A percentile compares a stretch with the other conserved stretches of the same genome.
Conservation (phyloP, 2,329 filamentous ascomycete genomes). For the Fusarium bactridioides region DNA sequence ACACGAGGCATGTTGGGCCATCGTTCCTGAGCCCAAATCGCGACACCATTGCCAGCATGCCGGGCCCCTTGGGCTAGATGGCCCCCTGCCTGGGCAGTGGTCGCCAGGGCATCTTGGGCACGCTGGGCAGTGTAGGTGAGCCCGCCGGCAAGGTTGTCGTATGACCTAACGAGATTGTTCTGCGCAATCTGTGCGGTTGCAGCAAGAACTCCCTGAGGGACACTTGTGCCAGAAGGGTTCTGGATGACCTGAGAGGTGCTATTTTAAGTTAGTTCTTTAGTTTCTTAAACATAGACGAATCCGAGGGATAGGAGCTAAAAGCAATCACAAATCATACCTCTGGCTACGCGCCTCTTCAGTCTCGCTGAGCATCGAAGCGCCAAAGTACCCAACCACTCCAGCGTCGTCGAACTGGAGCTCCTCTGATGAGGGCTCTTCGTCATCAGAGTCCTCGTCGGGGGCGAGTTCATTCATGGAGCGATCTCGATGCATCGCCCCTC, state of each 20-base stretch:
- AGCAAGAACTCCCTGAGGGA: not conserved
- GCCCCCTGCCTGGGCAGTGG: not conserved
- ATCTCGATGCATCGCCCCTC: not conserved
- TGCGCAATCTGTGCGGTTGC: not conserved
- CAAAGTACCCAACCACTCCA: not conserved
- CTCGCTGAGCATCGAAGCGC: not conserved
- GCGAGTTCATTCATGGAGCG: not conserved
- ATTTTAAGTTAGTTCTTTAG: not conserved
- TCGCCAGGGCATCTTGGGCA: not conserved
- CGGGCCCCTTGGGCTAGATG: conserved; percentile 4
- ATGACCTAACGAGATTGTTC: conserved; percentile 4
- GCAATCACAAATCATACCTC: conserved; percentile 2
- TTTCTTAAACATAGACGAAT: not conserved
- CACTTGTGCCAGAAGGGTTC: not conserved
- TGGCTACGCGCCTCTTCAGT: not conserved
- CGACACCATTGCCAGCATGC: not conserved
- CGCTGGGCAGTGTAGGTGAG: not conserved
- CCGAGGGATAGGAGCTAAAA: not conserved
- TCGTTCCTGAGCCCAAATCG: not conserved
- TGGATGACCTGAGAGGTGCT: not conserved
- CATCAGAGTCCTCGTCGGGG: not conserved
- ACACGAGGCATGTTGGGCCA: not conserved
- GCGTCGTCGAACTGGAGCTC: not conserved
- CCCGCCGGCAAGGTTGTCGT: not conserved
- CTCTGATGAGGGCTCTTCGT: not conserved